Percentiles rank a stretch among this genome's conserved stretches.
phyloP scores from a whole-genome alignment of 345 rosid genomes.

The Gossypium sturtianum region DNA sequence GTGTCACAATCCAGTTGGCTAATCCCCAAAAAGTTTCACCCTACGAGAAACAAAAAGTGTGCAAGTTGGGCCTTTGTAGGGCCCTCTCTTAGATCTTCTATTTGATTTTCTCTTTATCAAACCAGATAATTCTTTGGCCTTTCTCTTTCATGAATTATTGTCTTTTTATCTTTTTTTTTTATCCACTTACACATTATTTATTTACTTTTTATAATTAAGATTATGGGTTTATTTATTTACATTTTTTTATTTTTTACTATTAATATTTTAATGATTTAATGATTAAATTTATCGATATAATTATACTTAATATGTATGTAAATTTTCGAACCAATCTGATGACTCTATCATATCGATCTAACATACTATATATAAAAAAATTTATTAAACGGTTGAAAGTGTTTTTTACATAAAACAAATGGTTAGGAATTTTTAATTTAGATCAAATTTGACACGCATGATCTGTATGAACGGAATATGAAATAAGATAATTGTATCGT shows the following conservation, averaged over 20 bases:
- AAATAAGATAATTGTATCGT: no score
- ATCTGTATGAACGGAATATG: no score
- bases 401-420: no score
- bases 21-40: not conserved
- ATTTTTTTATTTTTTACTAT: not conserved
- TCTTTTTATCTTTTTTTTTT: not conserved
- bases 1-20: constrained; percentile 18
- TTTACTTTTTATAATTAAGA: not conserved
- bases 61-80: constrained; percentile 23
- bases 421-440: no score
- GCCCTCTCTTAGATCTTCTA: constrained; percentile 18
- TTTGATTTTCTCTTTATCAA: constrained; percentile 9
- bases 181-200: not conserved
- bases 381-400: no score
- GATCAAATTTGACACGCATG: no score
- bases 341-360: no score
- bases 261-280: not conserved
- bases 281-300: no score
- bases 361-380: no score
- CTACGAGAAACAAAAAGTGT: not conserved
- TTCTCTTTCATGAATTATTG: not conserved
- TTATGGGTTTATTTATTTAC: not conserved
- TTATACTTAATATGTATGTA: no score
- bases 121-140: not conserved
- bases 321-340: no score